Evolutionary conservation across 192 early-diverging fungal species (phyloP).

Genomic region (Haplosporangium gracile): DNA sequence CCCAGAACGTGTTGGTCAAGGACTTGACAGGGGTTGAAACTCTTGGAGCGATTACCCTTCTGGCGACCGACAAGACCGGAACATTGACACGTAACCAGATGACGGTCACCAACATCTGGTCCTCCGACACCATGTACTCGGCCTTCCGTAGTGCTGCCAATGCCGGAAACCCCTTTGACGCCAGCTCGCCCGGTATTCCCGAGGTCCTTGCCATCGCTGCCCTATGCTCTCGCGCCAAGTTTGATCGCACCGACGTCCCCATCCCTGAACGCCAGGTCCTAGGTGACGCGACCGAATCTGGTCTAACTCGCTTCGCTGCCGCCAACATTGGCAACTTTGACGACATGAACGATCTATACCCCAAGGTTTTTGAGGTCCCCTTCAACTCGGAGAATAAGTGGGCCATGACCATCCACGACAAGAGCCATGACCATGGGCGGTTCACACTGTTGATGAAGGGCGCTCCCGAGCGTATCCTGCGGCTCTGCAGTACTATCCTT

Average conservation of each 20-base stretch:
- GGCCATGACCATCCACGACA: conserved; percentile 90
- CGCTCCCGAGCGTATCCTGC: conserved; percentile 93
- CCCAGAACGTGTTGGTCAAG: conserved; percentile 91
- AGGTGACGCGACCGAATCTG: conserved; percentile 96
- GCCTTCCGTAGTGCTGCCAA: conserved; percentile 60
- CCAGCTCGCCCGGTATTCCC: conserved; percentile 67
- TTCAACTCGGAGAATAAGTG: conserved; percentile 97
- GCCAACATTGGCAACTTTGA: conserved; percentile 81
- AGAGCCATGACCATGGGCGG: conserved; percentile 75
- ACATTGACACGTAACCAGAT: conserved; percentile 97
- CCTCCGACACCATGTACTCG: conserved; percentile 73
- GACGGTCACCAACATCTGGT: conserved; percentile 95
- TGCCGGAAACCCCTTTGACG: conserved; percentile 58
- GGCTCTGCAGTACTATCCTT: conserved; percentile 82
- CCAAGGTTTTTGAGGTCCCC: conserved; percentile 94
- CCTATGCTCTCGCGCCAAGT: conserved; percentile 88
- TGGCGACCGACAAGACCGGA: conserved; percentile 98
- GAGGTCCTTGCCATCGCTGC: conserved; percentile 86
- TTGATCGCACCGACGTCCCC: conserved; percentile 91
- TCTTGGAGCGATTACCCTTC: conserved; percentile 94
- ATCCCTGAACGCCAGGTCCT: conserved; percentile 83
- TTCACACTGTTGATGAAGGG: conserved; percentile 93
- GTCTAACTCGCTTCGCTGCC: conserved; percentile 86
- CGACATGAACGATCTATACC: conserved; percentile 72
- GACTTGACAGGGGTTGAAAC: conserved; percentile 97